These are phyloP conservation scores for Viridothelium virens DNA, from an alignment of 495 filamentous ascomycete species.

Conservation along the genomic window DNA sequence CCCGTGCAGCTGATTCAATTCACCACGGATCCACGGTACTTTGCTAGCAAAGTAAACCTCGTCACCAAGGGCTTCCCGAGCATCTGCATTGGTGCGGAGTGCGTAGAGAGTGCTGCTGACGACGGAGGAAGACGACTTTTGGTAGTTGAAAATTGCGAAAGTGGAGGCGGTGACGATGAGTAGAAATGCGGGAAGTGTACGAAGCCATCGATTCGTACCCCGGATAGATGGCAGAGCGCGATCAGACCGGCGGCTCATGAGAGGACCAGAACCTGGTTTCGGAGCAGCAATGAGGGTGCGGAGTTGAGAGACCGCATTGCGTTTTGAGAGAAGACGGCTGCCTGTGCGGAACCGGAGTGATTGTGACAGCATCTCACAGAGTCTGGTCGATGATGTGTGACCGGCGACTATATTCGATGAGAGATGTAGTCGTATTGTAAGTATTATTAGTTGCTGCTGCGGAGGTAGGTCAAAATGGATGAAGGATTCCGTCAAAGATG, in stretches of 20 bases:
- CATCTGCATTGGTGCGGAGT: slow-evolving; percentile 67
- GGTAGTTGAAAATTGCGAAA: slow-evolving; percentile 95
- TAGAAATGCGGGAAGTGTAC: slow-evolving; percentile 52
- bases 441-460: background rate
- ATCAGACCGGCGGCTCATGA: slow-evolving; percentile 73
- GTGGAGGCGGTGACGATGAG: slow-evolving; percentile 54
- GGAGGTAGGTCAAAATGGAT: background rate
- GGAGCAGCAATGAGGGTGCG: slow-evolving; percentile 33
- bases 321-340: background rate
- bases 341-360: background rate
- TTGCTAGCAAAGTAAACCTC: slow-evolving; percentile 84
- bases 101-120: slow-evolving; percentile 83
- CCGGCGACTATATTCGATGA: too few species aligned
- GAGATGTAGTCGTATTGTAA: background rate
- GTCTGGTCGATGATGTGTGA: background rate
- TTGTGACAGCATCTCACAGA: background rate
- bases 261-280: slow-evolving; percentile 46
- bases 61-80: slow-evolving; percentile 72
- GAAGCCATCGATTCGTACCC: slow-evolving; percentile 39
- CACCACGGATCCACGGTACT: slow-evolving; percentile 88
- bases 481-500: background rate
- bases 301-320: background rate
- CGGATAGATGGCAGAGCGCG: slow-evolving; percentile 58
- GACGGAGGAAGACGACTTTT: slow-evolving; percentile 75
- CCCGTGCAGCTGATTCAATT: slow-evolving; percentile 91